Evolutionary conservation across 2,329 filamentous ascomycete species (phyloP).

Genomic region (Emmonsia crescens): DNA sequence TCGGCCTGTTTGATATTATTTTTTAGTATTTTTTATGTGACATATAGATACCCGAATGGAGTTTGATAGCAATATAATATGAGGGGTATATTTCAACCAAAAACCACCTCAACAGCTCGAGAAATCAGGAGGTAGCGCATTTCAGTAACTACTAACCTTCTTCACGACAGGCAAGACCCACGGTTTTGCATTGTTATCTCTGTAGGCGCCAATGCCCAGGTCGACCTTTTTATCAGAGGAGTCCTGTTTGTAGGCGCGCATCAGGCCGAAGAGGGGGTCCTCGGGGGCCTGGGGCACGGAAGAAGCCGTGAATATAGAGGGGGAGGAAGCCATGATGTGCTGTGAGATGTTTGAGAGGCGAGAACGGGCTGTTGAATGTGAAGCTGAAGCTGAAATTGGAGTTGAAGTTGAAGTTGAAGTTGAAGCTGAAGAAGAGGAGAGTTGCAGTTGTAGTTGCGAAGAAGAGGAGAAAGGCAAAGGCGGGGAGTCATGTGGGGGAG

Average conservation of each 20-base stretch:
- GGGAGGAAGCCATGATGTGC: conserved; percentile 17
- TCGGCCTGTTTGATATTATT: conserved; percentile 57
- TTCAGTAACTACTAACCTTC: conserved; percentile 53
- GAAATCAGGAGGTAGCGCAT: neutral
- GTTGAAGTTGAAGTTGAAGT: neutral
- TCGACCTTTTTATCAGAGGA: conserved; percentile 72
- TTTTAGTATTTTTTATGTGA: conserved; percentile 4
- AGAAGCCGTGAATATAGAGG: conserved; percentile 64
- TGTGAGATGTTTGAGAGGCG: conserved; percentile 12
- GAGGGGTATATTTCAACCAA: neutral
- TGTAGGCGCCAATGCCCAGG: conserved; percentile 87
- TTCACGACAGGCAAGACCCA: conserved; percentile 95
- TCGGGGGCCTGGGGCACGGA: conserved; percentile 82
- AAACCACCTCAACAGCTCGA: neutral
- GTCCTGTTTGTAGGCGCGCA: conserved; percentile 78
- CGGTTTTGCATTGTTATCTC: conserved; percentile 89
- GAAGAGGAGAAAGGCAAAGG: neutral
- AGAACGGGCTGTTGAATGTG: conserved; percentile 7
- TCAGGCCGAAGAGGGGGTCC: conserved; percentile 88
- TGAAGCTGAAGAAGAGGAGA: neutral
- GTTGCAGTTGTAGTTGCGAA: neutral
- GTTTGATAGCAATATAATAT: neutral
- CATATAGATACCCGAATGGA: neutral
- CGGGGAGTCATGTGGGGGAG: neutral
- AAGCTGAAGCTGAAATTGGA: neutral